Base-by-base conservation (phyloP, 257 asterid species). In the Solanum chilense region DNA sequence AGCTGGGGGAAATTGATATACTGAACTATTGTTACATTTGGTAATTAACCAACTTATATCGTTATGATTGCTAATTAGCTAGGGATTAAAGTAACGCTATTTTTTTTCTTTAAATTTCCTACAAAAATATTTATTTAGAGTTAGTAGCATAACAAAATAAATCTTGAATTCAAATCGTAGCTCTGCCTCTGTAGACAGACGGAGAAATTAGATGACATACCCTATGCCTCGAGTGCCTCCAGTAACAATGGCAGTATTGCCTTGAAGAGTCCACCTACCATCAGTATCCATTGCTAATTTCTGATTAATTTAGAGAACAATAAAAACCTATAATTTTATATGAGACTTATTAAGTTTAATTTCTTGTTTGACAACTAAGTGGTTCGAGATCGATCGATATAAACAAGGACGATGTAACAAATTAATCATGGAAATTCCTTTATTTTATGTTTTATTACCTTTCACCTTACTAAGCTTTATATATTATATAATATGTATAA, bases 191-290 rank as follows among this genome's bases (percentile, higher is more conserved):
- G 14, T 10, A 10, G 47, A 10, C n/a, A n/a, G n/a, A n/a, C n/a
- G n/a, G n/a, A n/a, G n/a, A n/a, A n/a, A n/a, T 23, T 62, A 60
- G 69, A 0, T 60, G 1, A 0, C 69, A 0, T 4, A 60, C 69
- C 29, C 69, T 60, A 23, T 60, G 69, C 69, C 69, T 60, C 69
- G 87, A 49, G 92, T 90, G 82, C 93, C 92, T 23, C 93, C 92
- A 1, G 91, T 91, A 21, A 91, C 92, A 71, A 91, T 85, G 69
- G 91, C 93, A 13, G 90, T 86, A 88, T 45, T 87, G 35, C 93
- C 92, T 66, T 88, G 82, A 11, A 91, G 87, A 74, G 92, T 80
- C 93, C 98, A 95, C 87, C 93, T 90, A 71, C 91, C 89, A 7
- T 88, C 90, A 81, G 88, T 60, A n/a, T 25, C 60, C 83, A 76